Evolutionary conservation across 148 eudicot genomes (phyloP), one percentile per base, ranked within the genome.

Genomic region (Bassia scoparia): DNA sequence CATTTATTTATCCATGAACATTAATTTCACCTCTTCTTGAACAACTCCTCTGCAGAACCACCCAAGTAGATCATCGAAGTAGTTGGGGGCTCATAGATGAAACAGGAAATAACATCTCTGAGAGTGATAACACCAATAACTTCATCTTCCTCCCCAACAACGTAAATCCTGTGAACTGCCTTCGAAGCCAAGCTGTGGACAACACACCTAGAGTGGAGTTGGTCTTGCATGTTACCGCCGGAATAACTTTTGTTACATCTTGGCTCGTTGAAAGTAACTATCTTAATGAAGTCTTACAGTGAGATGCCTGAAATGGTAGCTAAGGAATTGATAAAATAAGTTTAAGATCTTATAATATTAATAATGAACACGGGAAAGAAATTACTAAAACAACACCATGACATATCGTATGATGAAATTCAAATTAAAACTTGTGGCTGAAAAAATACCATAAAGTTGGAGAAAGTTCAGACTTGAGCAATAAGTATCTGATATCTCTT

Each of bases 61-160:
- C 89, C 92, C 2, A 87, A 86, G 87, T 88, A 85, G 70, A n/a
- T 88, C 77, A 34, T 88, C 93, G 2, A 91, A 82, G 81, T 87
- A 87, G 75, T 89, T 29, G 90, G 88, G 29, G 98, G 98, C 71
- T 95, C 98, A 33, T 41, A 76, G 74, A 95, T 85, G 82, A 95
- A 88, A 83, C 97, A 91, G 44, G 98, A 88, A 64, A 95, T 95
- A 66, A 95, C 93, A 71, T 95, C 98, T 81, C 98, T 88, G 38
- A 95, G 90, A 0, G 97, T 95, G 61, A 95, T 86, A 43, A 95
- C 92, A 16, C 97, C 98, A 12, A 81, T 62, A 0, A 95, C 89
- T 78, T n/a, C n/a, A n/a, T n/a, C 73, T 26, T 73, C 86, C 0
- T 73, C 79, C n/a, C 60, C 81, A 15, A 82, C 86, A 10, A 88